Base-by-base conservation (phyloP, 352 stramenopile species). In the Globisporangium orthogonon region DNA sequence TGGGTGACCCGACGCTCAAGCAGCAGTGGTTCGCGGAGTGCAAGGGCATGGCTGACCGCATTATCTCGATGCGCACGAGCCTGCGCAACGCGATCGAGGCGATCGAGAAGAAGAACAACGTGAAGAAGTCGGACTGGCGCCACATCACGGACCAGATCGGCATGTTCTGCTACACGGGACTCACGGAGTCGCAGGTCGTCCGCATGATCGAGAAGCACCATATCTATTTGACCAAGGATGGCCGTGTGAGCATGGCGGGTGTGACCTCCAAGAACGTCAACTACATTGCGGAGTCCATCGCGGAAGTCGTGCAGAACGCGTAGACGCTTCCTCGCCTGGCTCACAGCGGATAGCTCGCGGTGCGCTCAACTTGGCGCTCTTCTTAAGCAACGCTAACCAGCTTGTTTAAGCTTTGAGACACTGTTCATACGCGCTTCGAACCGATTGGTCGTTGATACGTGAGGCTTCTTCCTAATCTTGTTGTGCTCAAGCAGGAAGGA, bases 91-190 rank as follows among this genome's bases (percentile, higher is more conserved):
- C 76, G 13, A 74, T 98, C 31, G 83, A 94, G 61, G 78, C 77
- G 60, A 77, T 97, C 43, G 79, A 96, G 51, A 74, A 75, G 53
- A 65, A 78, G 33, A 79, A 74, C 63, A 87, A 87, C 46, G 94
- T 78, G 50, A 89, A 70, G 35, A 75, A 82, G 51, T 84, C 68
- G 59, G 86, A 97, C 71, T 99, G 97, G 97, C 72, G 92, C 64
- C 97, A 99, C 77, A 98, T 99, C 69, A 98, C 92, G 23, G 95
- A 97, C 57, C 97, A 99, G 76, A 98, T 98, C 66, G 96, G 97
- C 61, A 99, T 99, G 97, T 99, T 99, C 84, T 98, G 95, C 70
- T 99, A 95, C 81, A 99, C 95, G 44, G 97, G 97, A 18, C 78
- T 99, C 50, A 95, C 78, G 44, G 88, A 97, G 64, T 91, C 97